These are phyloP conservation scores for Trichophaea hybrida DNA, from an alignment of 2,329 filamentous ascomycete species.

Conservation along the genomic window DNA sequence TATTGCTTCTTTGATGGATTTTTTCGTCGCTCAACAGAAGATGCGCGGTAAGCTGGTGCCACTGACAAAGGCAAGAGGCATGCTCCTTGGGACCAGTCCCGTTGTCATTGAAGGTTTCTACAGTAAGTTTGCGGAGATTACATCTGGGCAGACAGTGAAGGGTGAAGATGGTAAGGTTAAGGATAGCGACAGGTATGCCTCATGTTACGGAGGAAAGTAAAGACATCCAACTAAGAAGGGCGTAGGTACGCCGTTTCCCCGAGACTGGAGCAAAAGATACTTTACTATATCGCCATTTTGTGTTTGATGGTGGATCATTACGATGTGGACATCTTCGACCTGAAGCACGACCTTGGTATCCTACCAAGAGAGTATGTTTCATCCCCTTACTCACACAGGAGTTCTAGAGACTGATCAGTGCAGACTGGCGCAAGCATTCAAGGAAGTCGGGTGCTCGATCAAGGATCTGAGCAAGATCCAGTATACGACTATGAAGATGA, in stretches of 20 bases:
- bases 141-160: not conserved
- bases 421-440: slow-evolving; percentile 22
- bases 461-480: slow-evolving; percentile 36
- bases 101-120: slow-evolving; percentile 39
- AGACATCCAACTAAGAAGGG: not conserved
- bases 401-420: not conserved
- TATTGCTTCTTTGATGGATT: slow-evolving; percentile 37
- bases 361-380: slow-evolving; percentile 45
- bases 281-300: slow-evolving; percentile 43
- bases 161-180: not conserved
- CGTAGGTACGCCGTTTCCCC: slow-evolving; percentile 37
- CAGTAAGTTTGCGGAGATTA: slow-evolving; percentile 15
- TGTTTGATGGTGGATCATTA: slow-evolving; percentile 59
- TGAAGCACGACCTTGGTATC: slow-evolving; percentile 57
- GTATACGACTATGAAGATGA: slow-evolving; percentile 40
- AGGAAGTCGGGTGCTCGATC: slow-evolving; percentile 59
- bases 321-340: slow-evolving; percentile 52
- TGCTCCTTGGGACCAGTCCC: slow-evolving; percentile 47
- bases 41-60: slow-evolving; percentile 7
- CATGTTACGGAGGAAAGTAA: not conserved
- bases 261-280: slow-evolving; percentile 48
- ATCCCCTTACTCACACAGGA: not conserved
- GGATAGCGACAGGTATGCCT: slow-evolving; percentile 1
- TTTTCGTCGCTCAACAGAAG: slow-evolving; percentile 31
- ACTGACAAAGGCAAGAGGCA: slow-evolving; percentile 35